Evolutionary conservation across 305 asterid species (phyloP).

Genomic region (Petunia hybrid): DNA sequence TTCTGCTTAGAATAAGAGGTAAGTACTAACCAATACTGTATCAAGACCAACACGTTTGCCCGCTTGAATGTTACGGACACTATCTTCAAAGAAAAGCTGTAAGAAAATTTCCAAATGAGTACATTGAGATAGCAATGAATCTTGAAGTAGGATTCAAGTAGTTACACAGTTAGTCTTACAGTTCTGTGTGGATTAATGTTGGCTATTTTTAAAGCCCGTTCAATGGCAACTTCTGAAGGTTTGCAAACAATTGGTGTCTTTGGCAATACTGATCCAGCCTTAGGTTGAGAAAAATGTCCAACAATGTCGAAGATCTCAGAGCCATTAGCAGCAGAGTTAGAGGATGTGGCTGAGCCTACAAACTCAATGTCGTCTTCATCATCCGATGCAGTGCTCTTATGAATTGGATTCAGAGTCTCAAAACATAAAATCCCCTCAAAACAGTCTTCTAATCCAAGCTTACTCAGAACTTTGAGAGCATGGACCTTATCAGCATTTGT

Average conservation of each 20-base stretch:
- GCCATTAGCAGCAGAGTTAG: slow-evolving; percentile 28
- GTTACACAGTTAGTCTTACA: slow-evolving; percentile 45
- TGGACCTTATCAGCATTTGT: slow-evolving; percentile 91
- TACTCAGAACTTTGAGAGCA: slow-evolving; percentile 66
- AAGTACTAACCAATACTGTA: slow-evolving; percentile 72
- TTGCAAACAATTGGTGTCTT: slow-evolving; percentile 88
- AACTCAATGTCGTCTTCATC: slow-evolving; percentile 83
- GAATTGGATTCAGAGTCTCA: slow-evolving; percentile 88
- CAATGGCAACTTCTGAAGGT: slow-evolving; percentile 83
- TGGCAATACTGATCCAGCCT: slow-evolving; percentile 58
- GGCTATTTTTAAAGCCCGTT: slow-evolving; percentile 73
- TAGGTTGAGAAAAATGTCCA: slow-evolving; percentile 70
- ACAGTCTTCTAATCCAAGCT: slow-evolving; percentile 84
- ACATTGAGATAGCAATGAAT: not conserved
- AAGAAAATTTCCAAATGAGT: slow-evolving; percentile 15
- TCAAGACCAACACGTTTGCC: slow-evolving; percentile 83
- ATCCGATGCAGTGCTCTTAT: slow-evolving; percentile 67
- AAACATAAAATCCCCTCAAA: slow-evolving; percentile 94
- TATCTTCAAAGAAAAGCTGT: slow-evolving; percentile 94
- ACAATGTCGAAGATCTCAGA: slow-evolving; percentile 73
- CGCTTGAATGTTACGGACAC: slow-evolving; percentile 75
- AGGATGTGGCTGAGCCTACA: slow-evolving; percentile 49
- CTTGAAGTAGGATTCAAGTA: not conserved
- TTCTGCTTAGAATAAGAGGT: not conserved
- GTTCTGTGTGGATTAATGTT: slow-evolving; percentile 83